A percentile compares a stretch with the other conserved stretches of the same genome.
These are phyloP conservation scores for Penicillium sp. DNA, from an alignment of 2,329 filamentous ascomycete genomes.

Conservation along the genomic window DNA sequence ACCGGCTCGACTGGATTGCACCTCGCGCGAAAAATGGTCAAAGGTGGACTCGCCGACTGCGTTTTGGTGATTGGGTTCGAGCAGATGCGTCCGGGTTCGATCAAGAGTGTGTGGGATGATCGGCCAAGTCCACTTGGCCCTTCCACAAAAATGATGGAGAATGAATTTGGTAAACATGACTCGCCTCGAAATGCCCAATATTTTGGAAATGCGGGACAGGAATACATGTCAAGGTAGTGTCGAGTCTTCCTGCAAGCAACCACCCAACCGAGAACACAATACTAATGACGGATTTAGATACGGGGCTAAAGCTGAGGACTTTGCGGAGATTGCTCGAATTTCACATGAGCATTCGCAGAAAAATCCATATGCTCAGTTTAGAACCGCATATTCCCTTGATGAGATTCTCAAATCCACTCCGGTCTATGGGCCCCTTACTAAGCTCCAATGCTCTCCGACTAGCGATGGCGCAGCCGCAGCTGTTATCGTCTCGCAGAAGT, in stretches of 20 bases:
- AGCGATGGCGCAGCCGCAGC: conserved; percentile 89
- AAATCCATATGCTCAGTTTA: conserved; percentile 97
- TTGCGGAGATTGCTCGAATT: conserved; percentile 88
- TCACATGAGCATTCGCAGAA: conserved; percentile 89
- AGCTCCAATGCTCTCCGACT: conserved; percentile 95
- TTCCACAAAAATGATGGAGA: conserved; percentile 75
- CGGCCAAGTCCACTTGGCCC: conserved; percentile 77
- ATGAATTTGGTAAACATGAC: conserved; percentile 77
- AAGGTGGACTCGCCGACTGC: conserved; percentile 82
- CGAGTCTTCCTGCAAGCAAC: conserved; percentile 25
- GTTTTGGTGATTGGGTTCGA: conserved; percentile 92
- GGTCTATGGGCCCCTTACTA: conserved; percentile 86
- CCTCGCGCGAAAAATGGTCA: conserved; percentile 78
- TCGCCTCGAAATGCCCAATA: conserved; percentile 86
- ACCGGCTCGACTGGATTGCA: conserved; percentile 87
- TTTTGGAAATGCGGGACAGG: conserved; percentile 90
- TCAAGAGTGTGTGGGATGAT: conserved; percentile 83
- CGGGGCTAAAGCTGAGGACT: conserved; percentile 80
- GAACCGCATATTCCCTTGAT: conserved; percentile 83
- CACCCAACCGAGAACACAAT: background rate
- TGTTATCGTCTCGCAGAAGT: conserved; percentile 83
- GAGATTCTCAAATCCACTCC: conserved; percentile 75
- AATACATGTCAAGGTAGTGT: conserved; percentile 94
- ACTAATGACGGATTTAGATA: conserved; percentile 57
- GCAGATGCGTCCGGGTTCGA: conserved; percentile 91